Percentiles rank a stretch among this genome's conserved stretches.
Evolutionary conservation across 2,329 filamentous ascomycete genomes (phyloP).

Genomic region (Penicillium sumatraense): DNA sequence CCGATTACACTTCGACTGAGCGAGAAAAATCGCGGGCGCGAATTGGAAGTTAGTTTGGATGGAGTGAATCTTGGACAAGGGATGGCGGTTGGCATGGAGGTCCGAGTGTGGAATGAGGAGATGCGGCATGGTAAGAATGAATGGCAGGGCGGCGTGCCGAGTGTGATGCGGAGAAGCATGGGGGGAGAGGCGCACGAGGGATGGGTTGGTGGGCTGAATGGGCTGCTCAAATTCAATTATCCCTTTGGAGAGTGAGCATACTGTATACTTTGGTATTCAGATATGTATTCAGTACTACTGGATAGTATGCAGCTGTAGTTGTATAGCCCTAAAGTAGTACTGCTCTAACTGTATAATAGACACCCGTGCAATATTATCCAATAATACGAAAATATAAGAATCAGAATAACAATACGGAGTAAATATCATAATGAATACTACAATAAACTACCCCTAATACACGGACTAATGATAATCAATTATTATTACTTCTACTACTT

Average conservation of each 20-base stretch:
- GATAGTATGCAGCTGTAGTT: neutral
- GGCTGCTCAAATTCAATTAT: slow-evolving; percentile 94
- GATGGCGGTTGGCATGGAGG: slow-evolving; percentile 77
- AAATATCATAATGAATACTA: neutral
- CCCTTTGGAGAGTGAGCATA: slow-evolving; percentile 87
- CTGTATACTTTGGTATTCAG: no score
- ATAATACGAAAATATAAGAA: no score
- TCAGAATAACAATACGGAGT: neutral
- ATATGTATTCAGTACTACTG: no score
- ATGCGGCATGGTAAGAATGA: slow-evolving; percentile 60
- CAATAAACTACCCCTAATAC: no score
- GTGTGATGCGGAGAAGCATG: slow-evolving; percentile 72
- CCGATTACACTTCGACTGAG: slow-evolving; percentile 82
- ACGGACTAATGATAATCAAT: no score
- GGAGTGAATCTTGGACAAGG: slow-evolving; percentile 69
- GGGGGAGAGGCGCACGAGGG: slow-evolving; percentile 73
- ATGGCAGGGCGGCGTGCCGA: slow-evolving; percentile 83
- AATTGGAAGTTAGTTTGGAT: slow-evolving; percentile 80
- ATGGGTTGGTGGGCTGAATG: slow-evolving; percentile 95
- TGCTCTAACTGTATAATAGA: no score
- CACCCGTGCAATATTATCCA: neutral
- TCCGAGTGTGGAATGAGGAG: slow-evolving; percentile 84
- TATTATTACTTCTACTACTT: no score
- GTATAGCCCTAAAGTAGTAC: no score
- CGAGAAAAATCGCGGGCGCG: slow-evolving; percentile 75